Conservation (phyloP, 192 early-diverging fungal species). For the Tieghemiomyces parasiticus region DNA sequence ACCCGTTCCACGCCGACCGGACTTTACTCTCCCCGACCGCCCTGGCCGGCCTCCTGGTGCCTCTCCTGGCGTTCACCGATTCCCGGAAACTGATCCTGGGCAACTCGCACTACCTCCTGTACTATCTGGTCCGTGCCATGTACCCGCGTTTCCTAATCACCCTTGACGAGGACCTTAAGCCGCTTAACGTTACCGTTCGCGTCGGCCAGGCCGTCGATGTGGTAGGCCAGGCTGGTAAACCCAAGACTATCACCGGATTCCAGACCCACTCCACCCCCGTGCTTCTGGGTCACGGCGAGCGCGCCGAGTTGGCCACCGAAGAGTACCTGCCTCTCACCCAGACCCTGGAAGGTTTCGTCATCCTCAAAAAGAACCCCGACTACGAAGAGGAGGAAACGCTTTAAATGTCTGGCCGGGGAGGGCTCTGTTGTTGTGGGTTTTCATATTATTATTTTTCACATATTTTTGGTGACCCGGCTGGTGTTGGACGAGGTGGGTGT, state of each 20-base stretch:
- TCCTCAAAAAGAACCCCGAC: conserved; percentile 88
- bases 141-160: conserved; percentile 99
- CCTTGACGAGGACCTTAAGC: conserved; percentile 78
- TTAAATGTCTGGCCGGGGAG: no score
- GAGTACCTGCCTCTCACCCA: conserved; percentile 78
- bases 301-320: conserved; percentile 96
- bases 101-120: conserved; percentile 85
- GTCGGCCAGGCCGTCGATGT: conserved; percentile 99
- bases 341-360: conserved; percentile 91
- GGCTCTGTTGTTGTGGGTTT: no score
- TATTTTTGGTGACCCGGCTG: no score
- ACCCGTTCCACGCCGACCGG: conserved; percentile 89
- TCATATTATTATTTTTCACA: no score
- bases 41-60: conserved; percentile 71
- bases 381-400: conserved; percentile 57
- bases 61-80: conserved; percentile 82
- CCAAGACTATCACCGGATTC: conserved; percentile 99
- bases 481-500: no score
- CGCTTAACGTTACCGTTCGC: conserved; percentile 70
- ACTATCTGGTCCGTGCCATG: conserved; percentile 83
- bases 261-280: conserved; percentile 97
- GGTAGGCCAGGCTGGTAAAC: conserved; percentile 94
- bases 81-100: conserved; percentile 81
- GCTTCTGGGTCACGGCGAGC: conserved; percentile 86
- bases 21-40: conserved; percentile 82